A percentile compares a stretch with the other conserved stretches of the same genome.
Evolutionary conservation across 139 green algal genomes (phyloP).

Genomic region (Volvox reticuliferus): DNA sequence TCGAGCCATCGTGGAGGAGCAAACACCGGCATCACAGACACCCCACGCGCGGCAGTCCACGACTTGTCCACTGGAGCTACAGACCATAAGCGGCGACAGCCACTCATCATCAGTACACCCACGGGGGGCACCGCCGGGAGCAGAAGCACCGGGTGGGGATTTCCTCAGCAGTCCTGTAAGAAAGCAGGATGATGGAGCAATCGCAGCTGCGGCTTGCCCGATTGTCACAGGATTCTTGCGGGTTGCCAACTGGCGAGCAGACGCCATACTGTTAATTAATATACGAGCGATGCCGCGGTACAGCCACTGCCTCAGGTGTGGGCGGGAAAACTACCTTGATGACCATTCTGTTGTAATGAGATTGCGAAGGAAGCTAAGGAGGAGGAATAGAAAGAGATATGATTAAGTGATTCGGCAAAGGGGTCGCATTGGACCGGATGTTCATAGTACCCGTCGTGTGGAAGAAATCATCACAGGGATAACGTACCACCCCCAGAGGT

Average conservation of each 20-base stretch:
- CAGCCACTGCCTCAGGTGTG: constrained; percentile 26
- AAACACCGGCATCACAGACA: background rate
- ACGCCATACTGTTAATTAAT: background rate
- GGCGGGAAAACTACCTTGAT: too few species aligned
- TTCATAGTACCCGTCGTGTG: too few species aligned
- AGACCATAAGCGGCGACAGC: background rate
- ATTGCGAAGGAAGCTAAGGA: too few species aligned
- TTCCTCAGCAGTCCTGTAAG: too few species aligned
- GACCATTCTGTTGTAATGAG: too few species aligned
- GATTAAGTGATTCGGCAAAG: too few species aligned
- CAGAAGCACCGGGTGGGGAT: background rate
- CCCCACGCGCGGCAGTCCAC: too few species aligned
- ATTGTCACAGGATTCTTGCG: background rate
- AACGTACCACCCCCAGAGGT: too few species aligned
- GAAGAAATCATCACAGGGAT: too few species aligned
- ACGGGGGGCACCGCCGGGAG: background rate
- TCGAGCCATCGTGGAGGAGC: background rate
- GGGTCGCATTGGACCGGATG: too few species aligned
- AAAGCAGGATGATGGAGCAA: background rate
- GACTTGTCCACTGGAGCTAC: background rate
- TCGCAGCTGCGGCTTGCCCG: too few species aligned
- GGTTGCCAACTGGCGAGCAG: background rate
- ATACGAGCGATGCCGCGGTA: background rate
- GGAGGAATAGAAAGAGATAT: too few species aligned
- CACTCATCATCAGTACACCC: background rate